These are phyloP conservation scores for Urtica urens DNA, from an alignment of 306 rosid genomes.

Conservation along the genomic window DNA sequence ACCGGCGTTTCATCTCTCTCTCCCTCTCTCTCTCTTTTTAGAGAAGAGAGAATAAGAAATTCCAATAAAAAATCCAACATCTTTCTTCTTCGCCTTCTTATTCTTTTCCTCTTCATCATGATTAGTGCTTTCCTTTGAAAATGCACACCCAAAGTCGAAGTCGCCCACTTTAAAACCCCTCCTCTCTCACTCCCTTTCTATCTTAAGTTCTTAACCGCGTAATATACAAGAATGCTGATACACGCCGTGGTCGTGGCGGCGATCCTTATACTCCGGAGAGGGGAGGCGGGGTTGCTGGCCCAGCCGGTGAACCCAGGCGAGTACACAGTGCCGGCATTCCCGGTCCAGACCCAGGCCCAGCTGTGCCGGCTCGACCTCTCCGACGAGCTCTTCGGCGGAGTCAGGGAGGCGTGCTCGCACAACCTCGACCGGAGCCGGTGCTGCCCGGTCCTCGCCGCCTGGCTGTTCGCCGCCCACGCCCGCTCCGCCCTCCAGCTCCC, in stretches of 20 bases:
- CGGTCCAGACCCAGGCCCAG: conserved; percentile 51
- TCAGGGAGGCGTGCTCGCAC: conserved; percentile 71
- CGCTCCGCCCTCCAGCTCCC: conserved; percentile 53
- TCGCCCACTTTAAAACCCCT: conserved; percentile 15
- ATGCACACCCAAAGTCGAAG: not conserved
- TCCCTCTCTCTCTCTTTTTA: too few relatives aligned
- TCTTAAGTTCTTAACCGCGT: not conserved
- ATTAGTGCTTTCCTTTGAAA: not conserved
- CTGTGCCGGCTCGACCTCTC: conserved; percentile 81
- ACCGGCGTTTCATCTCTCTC: conserved; percentile 25
- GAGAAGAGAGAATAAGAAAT: conserved; percentile 10
- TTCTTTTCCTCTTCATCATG: conserved; percentile 1
- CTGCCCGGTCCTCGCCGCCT: conserved; percentile 92
- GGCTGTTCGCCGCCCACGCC: conserved; percentile 96
- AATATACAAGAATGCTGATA: not conserved
- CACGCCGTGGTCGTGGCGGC: conserved; percentile 23
- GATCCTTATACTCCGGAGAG: conserved; percentile 1
- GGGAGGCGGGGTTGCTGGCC: conserved; percentile 43
- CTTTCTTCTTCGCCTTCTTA: not conserved
- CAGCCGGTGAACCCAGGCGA: conserved; percentile 53
- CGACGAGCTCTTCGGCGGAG: conserved; percentile 95
- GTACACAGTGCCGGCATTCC: conserved; percentile 73
- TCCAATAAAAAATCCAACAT: too few relatives aligned
- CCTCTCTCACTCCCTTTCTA: not conserved
- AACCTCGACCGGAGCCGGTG: conserved; percentile 90